These are phyloP conservation scores for Venturia effusa DNA, from an alignment of 2,329 filamentous ascomycete species.

Conservation along the genomic window DNA sequence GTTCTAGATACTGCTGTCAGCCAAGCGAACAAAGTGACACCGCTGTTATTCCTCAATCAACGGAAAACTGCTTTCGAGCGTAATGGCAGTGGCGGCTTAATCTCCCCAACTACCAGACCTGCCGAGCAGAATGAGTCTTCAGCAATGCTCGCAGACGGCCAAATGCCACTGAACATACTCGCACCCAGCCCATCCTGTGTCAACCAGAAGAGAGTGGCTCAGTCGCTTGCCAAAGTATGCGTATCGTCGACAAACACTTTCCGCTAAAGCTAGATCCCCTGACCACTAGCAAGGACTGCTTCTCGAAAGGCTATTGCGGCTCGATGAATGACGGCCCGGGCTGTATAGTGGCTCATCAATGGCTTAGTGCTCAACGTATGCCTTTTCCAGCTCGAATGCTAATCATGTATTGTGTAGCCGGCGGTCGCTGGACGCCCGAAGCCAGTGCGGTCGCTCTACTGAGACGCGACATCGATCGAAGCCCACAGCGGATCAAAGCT, in stretches of 20 bases:
- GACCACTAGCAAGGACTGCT: background rate
- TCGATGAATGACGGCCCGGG: background rate
- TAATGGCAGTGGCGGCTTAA: background rate
- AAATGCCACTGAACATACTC: background rate
- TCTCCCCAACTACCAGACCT: background rate
- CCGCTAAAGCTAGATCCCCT: background rate
- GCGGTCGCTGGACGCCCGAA: conserved; percentile 74
- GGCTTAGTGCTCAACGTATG: background rate
- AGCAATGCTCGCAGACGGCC: background rate
- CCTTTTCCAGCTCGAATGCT: conserved; percentile 4
- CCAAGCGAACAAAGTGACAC: background rate
- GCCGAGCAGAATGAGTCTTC: background rate
- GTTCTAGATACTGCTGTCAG: background rate
- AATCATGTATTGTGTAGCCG: conserved; percentile 37
- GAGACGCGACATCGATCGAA: conserved; percentile 63
- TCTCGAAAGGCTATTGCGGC: background rate
- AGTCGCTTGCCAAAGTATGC: background rate
- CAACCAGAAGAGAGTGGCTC: background rate
- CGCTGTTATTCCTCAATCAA: background rate
- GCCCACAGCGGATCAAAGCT: conserved; percentile 57
- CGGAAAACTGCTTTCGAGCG: background rate
- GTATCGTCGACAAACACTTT: background rate
- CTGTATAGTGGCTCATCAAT: background rate
- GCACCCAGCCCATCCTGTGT: background rate
- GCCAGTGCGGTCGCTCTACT: conserved; percentile 53